Percentiles rank a stretch among this genome's conserved stretches.
Conservation (phyloP, 2,329 filamentous ascomycete species). For the Aureobasidium sp. region DNA sequence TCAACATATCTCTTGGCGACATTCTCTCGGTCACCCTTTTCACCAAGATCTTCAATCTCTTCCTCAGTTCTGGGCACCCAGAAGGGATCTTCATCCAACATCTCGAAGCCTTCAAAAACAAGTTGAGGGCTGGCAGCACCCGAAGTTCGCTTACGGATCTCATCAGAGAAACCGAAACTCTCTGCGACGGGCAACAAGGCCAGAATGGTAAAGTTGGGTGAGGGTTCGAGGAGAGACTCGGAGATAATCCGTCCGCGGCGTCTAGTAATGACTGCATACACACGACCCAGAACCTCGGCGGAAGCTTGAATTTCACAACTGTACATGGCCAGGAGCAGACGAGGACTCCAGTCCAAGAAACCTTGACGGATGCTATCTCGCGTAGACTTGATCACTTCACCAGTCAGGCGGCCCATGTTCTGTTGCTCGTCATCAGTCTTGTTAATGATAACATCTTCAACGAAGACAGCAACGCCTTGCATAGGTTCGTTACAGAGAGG, state of each 20-base stretch:
- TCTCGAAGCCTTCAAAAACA: conserved; percentile 86
- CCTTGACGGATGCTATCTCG: conserved; percentile 76
- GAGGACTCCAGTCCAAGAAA: conserved; percentile 91
- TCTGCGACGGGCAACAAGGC: conserved; percentile 85
- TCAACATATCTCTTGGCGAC: conserved; percentile 97
- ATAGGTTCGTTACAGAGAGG: conserved; percentile 89
- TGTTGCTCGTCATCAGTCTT: conserved; percentile 47
- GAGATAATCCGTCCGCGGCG: conserved; percentile 82
- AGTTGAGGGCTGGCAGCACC: conserved; percentile 89
- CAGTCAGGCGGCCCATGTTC: conserved; percentile 71
- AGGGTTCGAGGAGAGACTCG: conserved; percentile 89
- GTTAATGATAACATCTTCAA: conserved; percentile 69
- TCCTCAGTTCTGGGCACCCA: conserved; percentile 98
- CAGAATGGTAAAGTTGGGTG: conserved; percentile 90
- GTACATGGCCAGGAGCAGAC: conserved; percentile 97
- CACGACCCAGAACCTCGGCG: conserved; percentile 85
- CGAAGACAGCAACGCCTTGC: conserved; percentile 83
- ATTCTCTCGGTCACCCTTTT: conserved; percentile 89
- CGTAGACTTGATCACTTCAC: conserved; percentile 85
- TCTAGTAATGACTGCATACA: conserved; percentile 96
- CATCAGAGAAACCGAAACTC: conserved; percentile 91
- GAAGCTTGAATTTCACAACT: conserved; percentile 95
- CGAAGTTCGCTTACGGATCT: conserved; percentile 89
- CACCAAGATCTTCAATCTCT: conserved; percentile 90
- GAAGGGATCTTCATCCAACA: conserved; percentile 91